These are phyloP conservation scores for Euphorbia pulcherrima DNA, from an alignment of 345 rosid genomes.

Conservation along the genomic window DNA sequence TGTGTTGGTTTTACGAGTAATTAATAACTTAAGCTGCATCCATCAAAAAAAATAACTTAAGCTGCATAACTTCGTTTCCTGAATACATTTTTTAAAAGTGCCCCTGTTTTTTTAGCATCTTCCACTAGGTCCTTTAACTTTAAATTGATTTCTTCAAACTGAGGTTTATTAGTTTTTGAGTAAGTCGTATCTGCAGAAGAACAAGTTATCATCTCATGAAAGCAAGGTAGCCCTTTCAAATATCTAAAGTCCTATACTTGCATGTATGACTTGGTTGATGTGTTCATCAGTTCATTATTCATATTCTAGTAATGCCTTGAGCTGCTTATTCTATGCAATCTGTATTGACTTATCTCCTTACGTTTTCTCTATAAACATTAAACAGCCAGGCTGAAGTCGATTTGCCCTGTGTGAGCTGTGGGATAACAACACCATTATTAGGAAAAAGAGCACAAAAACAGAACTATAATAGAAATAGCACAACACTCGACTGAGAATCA, in stretches of 20 bases:
- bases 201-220: neutral
- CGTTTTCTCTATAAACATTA: conserved; percentile 14
- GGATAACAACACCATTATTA: conserved; percentile 55
- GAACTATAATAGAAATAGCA: too few species aligned
- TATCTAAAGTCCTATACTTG: neutral
- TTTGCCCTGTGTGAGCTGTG: conserved; percentile 55
- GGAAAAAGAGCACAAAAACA: too few species aligned
- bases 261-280: neutral
- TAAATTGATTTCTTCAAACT: too few species aligned
- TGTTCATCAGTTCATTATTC: too few species aligned
- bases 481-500: too few species aligned
- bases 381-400: conserved; percentile 51
- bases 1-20: neutral
- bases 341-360: conserved; percentile 14
- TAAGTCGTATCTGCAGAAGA: too few species aligned
- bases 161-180: too few species aligned
- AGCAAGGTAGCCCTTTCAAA: neutral
- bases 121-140: neutral
- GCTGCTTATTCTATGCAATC: neutral
- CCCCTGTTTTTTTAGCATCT: too few species aligned
- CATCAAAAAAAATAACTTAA: too few species aligned
- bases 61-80: too few species aligned
- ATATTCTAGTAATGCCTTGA: neutral
- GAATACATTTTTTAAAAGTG: too few species aligned
- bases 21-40: neutral